Evolutionary conservation across 768 basidiomycete species (phyloP).

Genomic region (Roridomyces roridus): DNA sequence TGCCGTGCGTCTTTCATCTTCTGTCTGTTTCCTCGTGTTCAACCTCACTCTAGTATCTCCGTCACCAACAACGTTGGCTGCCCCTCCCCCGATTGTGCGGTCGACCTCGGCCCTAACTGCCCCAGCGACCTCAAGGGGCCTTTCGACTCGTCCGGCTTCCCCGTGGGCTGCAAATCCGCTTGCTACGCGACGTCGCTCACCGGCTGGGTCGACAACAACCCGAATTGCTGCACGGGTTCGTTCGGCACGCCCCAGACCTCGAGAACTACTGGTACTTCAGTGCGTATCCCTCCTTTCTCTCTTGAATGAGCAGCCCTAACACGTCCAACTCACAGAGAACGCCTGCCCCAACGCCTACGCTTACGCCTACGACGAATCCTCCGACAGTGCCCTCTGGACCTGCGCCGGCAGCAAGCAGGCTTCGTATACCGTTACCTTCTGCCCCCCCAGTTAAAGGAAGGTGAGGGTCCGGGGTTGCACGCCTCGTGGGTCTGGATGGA

Average conservation of each 20-base stretch:
- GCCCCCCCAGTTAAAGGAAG: not conserved
- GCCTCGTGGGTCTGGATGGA: too few species aligned
- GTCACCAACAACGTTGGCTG: constrained; percentile 49
- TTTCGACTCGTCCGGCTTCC: constrained; percentile 40
- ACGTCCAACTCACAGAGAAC: constrained; percentile 20
- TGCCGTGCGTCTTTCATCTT: constrained; percentile 32
- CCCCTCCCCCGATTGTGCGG: constrained; percentile 43
- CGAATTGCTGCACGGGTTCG: constrained; percentile 21
- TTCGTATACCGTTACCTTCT: constrained; percentile 38
- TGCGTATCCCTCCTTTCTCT: too few species aligned
- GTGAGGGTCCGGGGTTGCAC: too few species aligned
- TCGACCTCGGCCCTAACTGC: constrained; percentile 52
- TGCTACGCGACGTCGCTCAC: constrained; percentile 27
- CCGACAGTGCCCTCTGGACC: constrained; percentile 53
- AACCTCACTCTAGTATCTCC: constrained; percentile 24
- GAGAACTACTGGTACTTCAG: constrained; percentile 27
- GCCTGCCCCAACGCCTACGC: constrained; percentile 48
- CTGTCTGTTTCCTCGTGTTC: too few species aligned
- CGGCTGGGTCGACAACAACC: constrained; percentile 14
- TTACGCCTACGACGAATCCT: constrained; percentile 54
- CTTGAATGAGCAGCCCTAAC: too few species aligned
- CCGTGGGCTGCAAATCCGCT: constrained; percentile 35
- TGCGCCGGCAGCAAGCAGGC: constrained; percentile 38
- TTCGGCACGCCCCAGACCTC: constrained; percentile 22
- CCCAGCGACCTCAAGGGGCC: constrained; percentile 46